These are phyloP conservation scores for Triangularia setosa DNA, from an alignment of 2,329 filamentous ascomycete genomes.

Conservation along the genomic window DNA sequence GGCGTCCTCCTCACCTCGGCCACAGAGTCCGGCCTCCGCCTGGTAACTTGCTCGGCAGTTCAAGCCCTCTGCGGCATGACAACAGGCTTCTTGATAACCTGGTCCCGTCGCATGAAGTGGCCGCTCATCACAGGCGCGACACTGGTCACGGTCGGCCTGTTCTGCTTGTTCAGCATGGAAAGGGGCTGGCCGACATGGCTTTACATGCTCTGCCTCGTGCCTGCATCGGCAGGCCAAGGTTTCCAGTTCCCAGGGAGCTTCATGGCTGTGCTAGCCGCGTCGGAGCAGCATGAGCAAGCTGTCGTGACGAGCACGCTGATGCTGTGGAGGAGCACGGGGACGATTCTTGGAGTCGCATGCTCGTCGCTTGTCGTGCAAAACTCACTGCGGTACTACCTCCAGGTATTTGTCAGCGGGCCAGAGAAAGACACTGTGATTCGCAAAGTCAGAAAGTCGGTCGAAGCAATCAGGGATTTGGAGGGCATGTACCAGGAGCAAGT, in stretches of 20 bases:
- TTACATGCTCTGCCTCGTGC: slow-evolving; percentile 56
- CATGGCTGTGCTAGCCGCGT: slow-evolving; percentile 59
- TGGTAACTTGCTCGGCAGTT: slow-evolving; percentile 60
- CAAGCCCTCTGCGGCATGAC: slow-evolving; percentile 51
- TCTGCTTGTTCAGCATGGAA: slow-evolving; percentile 46
- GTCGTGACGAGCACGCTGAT: slow-evolving; percentile 67
- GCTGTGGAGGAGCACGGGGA: slow-evolving; percentile 66
- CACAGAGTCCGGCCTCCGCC: slow-evolving; percentile 67
- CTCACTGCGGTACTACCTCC: slow-evolving; percentile 57
- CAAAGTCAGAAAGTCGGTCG: slow-evolving; percentile 51
- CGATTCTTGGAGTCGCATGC: slow-evolving; percentile 68
- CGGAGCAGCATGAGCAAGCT: slow-evolving; percentile 58
- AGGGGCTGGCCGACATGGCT: slow-evolving; percentile 47
- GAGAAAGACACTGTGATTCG: slow-evolving; percentile 55
- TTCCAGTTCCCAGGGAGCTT: slow-evolving; percentile 63
- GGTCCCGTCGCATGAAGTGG: slow-evolving; percentile 56
- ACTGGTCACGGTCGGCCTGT: slow-evolving; percentile 47
- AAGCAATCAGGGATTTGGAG: slow-evolving; percentile 45
- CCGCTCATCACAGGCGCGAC: slow-evolving; percentile 50
- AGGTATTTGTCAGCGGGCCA: slow-evolving; percentile 53
- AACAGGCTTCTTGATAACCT: slow-evolving; percentile 61
- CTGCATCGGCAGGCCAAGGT: slow-evolving; percentile 55
- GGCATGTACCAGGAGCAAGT: slow-evolving; percentile 50
- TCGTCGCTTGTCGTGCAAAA: slow-evolving; percentile 74
- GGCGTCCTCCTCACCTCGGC: slow-evolving; percentile 67